phyloP scores from a whole-genome alignment of 2,329 filamentous ascomycete species.

The Leptoxyphium fumago region DNA sequence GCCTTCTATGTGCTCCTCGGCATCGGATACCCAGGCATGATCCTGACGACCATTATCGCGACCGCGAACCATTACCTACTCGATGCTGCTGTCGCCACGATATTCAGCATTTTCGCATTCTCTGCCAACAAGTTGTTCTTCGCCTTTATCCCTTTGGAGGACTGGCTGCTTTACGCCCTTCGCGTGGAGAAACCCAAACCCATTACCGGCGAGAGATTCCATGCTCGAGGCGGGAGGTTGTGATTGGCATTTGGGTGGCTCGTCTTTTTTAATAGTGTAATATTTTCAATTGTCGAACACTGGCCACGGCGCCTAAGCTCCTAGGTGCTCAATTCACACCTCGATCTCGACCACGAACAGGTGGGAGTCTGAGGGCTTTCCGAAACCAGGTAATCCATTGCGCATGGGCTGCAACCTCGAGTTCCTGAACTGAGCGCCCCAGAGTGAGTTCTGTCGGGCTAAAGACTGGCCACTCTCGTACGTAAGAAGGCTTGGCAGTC shows the following conservation, averaged over 20 bases:
- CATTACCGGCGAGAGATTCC: constrained; percentile 34
- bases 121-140: constrained; percentile 34
- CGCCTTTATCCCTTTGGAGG: constrained; percentile 36
- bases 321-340: too few relatives aligned
- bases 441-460: too few relatives aligned
- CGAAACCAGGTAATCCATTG: too few relatives aligned
- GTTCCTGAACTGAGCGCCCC: too few relatives aligned
- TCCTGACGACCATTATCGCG: constrained; percentile 42
- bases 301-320: too few relatives aligned
- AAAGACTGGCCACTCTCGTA: too few relatives aligned
- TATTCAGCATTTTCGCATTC: constrained; percentile 29
- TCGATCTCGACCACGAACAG: too few relatives aligned
- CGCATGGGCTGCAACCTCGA: too few relatives aligned
- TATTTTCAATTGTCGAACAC: too few relatives aligned
- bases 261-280: neutral
- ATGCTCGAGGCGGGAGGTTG: constrained; percentile 1
- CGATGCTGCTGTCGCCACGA: constrained; percentile 34
- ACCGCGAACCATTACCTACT: constrained; percentile 47
- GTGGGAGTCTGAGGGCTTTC: too few relatives aligned
- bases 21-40: constrained; percentile 38
- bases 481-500: too few relatives aligned
- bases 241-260: neutral
- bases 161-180: constrained; percentile 33
- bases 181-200: constrained; percentile 38
- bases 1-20: constrained; percentile 32